Conservation (phyloP, 2,329 filamentous ascomycete species). For the Trichoderma cornu-damae region DNA sequence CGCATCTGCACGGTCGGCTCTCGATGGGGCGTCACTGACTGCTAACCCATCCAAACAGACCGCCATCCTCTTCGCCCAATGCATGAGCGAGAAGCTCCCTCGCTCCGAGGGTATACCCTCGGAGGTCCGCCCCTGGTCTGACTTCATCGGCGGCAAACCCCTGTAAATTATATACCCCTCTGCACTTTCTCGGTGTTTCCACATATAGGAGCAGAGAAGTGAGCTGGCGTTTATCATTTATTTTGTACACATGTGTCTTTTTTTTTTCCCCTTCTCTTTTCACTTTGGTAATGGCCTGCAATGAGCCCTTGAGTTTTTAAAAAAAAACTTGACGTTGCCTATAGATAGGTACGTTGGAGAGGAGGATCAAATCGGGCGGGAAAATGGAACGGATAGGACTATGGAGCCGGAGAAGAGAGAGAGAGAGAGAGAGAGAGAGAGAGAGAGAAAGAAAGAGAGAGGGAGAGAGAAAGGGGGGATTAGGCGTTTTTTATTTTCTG, state of each 20-base stretch:
- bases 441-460: no score
- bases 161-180: conserved; percentile 47
- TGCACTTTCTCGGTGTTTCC: conserved; percentile 7
- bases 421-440: no score
- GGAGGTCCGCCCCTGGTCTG: conserved; percentile 91
- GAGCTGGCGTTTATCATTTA: conserved; percentile 11
- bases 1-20: no score
- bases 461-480: background rate
- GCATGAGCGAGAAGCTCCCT: conserved; percentile 95
- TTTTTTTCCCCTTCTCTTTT: no score
- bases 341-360: background rate
- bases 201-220: conserved; percentile 14
- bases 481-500: background rate
- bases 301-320: background rate
- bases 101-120: conserved; percentile 79
- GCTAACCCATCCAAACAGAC: conserved; percentile 52
- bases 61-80: conserved; percentile 89
- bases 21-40: background rate
- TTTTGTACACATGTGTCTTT: conserved; percentile 1
- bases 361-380: background rate
- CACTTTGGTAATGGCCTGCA: conserved; percentile 3
- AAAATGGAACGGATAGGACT: background rate
- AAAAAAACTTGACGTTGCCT: background rate
- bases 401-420: background rate
- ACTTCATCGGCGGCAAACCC: conserved; percentile 86